phyloP scores from a whole-genome alignment of 805 yeast genomes.

The Metschnikowia aberdeeniae region DNA sequence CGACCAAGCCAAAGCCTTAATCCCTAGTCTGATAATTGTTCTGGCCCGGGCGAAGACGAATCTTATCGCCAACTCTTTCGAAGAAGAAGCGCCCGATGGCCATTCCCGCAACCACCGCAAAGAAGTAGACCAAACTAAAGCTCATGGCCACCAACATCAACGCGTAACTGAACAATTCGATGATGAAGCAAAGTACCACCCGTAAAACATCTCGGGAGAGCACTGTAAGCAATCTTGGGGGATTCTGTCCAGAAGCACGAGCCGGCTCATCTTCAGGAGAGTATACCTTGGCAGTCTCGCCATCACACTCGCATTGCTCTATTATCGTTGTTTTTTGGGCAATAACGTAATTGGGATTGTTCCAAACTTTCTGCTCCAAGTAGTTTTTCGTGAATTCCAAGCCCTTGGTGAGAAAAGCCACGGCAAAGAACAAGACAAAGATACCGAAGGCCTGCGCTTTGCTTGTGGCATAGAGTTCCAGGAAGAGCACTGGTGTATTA shows the following conservation, averaged over 20 bases:
- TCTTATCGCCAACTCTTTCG: constrained; percentile 48
- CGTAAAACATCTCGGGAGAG: constrained; percentile 53
- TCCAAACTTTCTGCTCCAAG: constrained; percentile 64
- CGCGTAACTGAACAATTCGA: constrained; percentile 65
- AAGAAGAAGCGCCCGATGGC: constrained; percentile 68
- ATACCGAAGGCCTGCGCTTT: constrained; percentile 72
- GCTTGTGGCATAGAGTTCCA: constrained; percentile 46
- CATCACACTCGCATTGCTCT: constrained; percentile 20
- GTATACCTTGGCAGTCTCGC: constrained; percentile 7
- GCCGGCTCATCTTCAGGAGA: constrained; percentile 6
- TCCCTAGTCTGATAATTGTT: constrained; percentile 13
- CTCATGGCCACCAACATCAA: constrained; percentile 80
- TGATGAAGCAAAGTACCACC: constrained; percentile 50
- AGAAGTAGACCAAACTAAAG: constrained; percentile 61
- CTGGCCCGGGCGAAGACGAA: constrained; percentile 31
- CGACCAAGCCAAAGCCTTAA: background rate
- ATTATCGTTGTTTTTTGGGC: constrained; percentile 13
- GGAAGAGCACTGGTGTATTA: constrained; percentile 62
- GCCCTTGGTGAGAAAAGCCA: constrained; percentile 58
- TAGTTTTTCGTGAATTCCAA: constrained; percentile 56
- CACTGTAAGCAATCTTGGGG: constrained; percentile 6
- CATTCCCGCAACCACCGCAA: constrained; percentile 68
- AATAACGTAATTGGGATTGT: constrained; percentile 31
- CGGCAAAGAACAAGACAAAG: constrained; percentile 55
- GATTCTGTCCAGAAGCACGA: constrained; percentile 5